Percentiles rank a stretch among this genome's conserved stretches.
Evolutionary conservation across 257 asterid genomes (phyloP).

Genomic region (Przewalskia tangutica): DNA sequence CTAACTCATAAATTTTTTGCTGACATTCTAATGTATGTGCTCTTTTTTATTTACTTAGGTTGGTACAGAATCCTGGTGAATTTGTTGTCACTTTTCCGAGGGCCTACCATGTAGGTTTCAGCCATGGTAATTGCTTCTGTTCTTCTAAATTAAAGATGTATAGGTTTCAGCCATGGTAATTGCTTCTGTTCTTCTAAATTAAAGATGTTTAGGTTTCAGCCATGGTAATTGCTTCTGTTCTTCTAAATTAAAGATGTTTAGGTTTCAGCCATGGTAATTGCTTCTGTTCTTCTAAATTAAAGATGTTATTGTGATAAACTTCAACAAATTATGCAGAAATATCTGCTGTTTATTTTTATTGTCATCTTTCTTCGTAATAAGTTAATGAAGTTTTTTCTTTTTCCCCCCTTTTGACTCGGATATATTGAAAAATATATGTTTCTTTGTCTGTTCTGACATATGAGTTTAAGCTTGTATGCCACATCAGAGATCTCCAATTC

Average conservation of each 20-base stretch:
- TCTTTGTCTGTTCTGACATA: background rate
- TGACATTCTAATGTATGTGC: background rate
- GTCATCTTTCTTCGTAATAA: background rate
- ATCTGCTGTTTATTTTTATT: background rate
- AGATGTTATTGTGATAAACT: background rate
- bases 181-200: no score
- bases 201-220: constrained; percentile 62
- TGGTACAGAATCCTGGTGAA: constrained; percentile 98
- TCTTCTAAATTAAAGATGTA: no score
- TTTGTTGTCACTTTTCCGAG: constrained; percentile 97
- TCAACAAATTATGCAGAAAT: background rate
- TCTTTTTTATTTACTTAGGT: constrained; percentile 34
- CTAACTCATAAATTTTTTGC: background rate
- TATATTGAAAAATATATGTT: background rate
- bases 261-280: no score
- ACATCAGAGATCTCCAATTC: background rate
- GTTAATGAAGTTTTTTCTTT: background rate
- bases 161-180: constrained; percentile 65
- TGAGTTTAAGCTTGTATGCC: background rate
- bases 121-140: constrained; percentile 18
- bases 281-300: constrained; percentile 7
- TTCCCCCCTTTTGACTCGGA: background rate
- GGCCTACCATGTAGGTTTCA: constrained; percentile 97
- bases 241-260: no score
- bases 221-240: constrained; percentile 1